A percentile compares a stretch with the other conserved stretches of the same genome.
phyloP scores from a whole-genome alignment of 192 early-diverging fungal genomes.

The Gamsiella multidivaricata region DNA sequence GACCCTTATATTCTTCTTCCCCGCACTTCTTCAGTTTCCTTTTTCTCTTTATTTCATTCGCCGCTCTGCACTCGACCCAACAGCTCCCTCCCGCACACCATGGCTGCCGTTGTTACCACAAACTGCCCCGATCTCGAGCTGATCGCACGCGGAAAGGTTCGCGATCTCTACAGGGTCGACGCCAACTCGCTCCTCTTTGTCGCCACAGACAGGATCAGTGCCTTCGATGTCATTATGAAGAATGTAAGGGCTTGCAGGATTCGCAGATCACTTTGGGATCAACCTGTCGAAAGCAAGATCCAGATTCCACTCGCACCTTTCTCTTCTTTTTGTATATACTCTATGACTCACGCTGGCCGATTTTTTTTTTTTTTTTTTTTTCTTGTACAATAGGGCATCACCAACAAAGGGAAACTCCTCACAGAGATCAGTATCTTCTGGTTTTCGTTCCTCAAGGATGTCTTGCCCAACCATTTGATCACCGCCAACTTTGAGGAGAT shows the following conservation, averaged over 20 bases:
- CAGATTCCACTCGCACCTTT: neutral
- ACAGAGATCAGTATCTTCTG: constrained; percentile 96
- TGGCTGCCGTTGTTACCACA: constrained; percentile 68
- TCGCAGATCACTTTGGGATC: too few species aligned
- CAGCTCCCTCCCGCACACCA: constrained; percentile 2
- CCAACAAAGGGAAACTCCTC: constrained; percentile 97
- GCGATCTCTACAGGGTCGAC: constrained; percentile 96
- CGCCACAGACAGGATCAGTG: constrained; percentile 96
- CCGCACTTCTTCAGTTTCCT: neutral
- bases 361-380: neutral
- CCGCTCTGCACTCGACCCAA: neutral
- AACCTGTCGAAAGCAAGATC: neutral
- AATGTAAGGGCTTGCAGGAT: constrained; percentile 82
- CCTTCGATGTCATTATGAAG: constrained; percentile 99
- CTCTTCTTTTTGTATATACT: constrained; percentile 3
- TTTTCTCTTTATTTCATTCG: neutral
- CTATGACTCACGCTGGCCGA: constrained; percentile 9
- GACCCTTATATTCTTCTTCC: constrained; percentile 24
- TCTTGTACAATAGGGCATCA: constrained; percentile 74
- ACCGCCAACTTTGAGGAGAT: constrained; percentile 93
- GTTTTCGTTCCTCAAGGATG: constrained; percentile 89
- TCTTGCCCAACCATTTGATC: constrained; percentile 97
- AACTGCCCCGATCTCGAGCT: constrained; percentile 94
- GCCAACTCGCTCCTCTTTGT: constrained; percentile 91
- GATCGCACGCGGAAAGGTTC: constrained; percentile 93